These are phyloP conservation scores for Breynia disticha DNA, from an alignment of 441 rosid species.

Conservation along the genomic window DNA sequence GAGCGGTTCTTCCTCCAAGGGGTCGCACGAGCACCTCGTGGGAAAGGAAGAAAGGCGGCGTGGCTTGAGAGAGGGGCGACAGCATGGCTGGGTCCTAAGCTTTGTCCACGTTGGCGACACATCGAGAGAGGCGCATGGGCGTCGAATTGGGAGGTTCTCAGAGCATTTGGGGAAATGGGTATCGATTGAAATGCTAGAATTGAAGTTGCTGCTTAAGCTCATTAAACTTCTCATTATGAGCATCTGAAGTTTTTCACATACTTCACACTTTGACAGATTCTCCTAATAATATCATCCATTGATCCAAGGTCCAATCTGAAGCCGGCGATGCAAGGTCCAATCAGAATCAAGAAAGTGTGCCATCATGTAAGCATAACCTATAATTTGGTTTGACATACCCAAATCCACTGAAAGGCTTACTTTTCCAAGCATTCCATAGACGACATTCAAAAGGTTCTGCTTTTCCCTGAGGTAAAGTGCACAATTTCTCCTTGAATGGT, in stretches of 20 bases:
- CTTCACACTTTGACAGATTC: conserved; percentile 76
- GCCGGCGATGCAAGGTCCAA: conserved; percentile 53
- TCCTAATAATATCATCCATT: conserved; percentile 34
- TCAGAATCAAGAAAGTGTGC: conserved; percentile 70
- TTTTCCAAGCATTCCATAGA: conserved; percentile 52
- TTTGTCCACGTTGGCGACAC: too few species aligned
- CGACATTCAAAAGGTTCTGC: conserved; percentile 46
- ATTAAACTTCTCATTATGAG: conserved; percentile 54
- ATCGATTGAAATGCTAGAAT: too few species aligned
- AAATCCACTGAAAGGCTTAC: conserved; percentile 61
- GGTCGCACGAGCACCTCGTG: too few species aligned
- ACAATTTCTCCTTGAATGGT: conserved; percentile 80
- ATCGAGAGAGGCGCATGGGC: too few species aligned
- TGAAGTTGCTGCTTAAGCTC: conserved; percentile 68
- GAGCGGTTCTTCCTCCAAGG: too few species aligned
- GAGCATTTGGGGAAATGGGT: too few species aligned
- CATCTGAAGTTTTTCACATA: conserved; percentile 69
- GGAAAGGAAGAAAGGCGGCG: too few species aligned
- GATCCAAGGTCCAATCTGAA: conserved; percentile 56
- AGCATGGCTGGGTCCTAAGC: too few species aligned
- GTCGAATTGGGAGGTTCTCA: too few species aligned
- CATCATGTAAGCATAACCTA: conserved; percentile 56
- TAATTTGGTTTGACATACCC: conserved; percentile 46
- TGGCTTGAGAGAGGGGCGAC: too few species aligned
- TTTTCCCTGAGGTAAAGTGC: conserved; percentile 62